Evolutionary conservation across 176 grass and related monocot genomes (phyloP).

Genomic region (Puccinellia tenuiflora): DNA sequence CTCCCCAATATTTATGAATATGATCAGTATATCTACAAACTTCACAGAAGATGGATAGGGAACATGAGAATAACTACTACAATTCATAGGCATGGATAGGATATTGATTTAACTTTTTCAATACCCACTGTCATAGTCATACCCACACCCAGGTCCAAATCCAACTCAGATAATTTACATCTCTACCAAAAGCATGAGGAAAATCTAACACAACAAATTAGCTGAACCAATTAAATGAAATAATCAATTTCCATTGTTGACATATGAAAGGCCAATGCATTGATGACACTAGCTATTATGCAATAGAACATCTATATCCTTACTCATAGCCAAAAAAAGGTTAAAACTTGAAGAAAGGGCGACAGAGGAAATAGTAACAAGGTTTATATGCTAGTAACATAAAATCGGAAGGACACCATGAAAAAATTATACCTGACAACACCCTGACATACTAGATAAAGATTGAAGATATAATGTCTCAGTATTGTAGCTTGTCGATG

Average conservation of each 20-base stretch:
- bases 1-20: neutral
- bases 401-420: neutral
- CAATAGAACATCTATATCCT: neutral
- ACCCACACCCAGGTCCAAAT: neutral
- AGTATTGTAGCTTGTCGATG: conserved; percentile 58
- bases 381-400: neutral
- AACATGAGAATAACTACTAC: neutral
- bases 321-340: neutral
- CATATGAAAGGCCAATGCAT: neutral
- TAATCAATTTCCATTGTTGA: neutral
- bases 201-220: neutral
- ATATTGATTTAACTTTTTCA: neutral
- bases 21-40: neutral
- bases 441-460: conserved; percentile 93
- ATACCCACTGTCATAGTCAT: neutral
- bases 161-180: neutral
- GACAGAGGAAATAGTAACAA: neutral
- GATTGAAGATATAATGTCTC: conserved; percentile 53
- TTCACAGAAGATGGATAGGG: neutral
- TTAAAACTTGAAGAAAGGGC: neutral
- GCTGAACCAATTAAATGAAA: neutral
- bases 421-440: conserved; percentile 79
- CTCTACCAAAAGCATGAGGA: neutral
- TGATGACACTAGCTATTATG: neutral
- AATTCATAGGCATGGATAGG: neutral